Evolutionary conservation across 2,329 filamentous ascomycete species (phyloP).

Genomic region (Ilyonectria destructans): DNA sequence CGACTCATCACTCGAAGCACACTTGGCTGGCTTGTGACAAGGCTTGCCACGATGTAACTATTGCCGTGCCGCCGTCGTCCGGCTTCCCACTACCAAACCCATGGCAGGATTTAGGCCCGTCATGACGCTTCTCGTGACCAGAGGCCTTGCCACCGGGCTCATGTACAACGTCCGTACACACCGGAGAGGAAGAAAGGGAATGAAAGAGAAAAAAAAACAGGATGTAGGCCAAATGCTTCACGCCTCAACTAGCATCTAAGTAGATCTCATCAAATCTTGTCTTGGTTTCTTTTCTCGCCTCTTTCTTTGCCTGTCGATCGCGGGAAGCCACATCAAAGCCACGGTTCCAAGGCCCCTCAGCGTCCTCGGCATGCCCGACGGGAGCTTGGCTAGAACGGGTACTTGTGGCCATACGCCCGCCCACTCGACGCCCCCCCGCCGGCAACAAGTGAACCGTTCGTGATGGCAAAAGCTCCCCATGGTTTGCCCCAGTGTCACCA

Average conservation of each 20-base stretch:
- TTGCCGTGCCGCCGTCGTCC: conserved; percentile 1
- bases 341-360: not conserved
- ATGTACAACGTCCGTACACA: not conserved
- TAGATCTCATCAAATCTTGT: conserved; percentile 16
- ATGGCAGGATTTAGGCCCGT: not conserved
- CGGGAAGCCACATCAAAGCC: conserved; percentile 18
- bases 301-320: conserved; percentile 13
- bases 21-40: conserved; percentile 7
- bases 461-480: not conserved
- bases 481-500: not conserved
- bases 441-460: not conserved
- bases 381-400: conserved; percentile 20
- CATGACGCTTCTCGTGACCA: conserved; percentile 5
- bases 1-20: not conserved
- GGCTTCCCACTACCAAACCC: conserved; percentile 2
- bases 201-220: not conserved
- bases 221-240: not conserved
- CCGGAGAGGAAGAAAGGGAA: not conserved
- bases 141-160: not conserved
- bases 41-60: conserved; percentile 11
- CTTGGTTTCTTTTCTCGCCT: not conserved
- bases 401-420: conserved; percentile 18
- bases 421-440: conserved; percentile 8
- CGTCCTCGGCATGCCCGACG: conserved; percentile 26
- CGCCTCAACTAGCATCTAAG: conserved; percentile 2